Base-by-base conservation (phyloP, 179 eudicot genomes). In the Gypsophila paniculata region DNA sequence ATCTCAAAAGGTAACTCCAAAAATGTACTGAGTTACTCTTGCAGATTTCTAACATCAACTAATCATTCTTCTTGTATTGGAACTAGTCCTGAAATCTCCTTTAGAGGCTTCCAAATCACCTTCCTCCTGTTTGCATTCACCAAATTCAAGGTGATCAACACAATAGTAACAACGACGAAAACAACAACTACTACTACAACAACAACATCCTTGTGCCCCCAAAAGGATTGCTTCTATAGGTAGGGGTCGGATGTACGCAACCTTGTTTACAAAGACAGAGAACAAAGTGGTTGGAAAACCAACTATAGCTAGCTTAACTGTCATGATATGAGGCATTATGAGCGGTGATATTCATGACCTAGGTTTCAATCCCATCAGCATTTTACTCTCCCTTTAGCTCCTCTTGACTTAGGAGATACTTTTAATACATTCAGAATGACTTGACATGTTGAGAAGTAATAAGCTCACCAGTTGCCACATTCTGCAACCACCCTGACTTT, bases 401-500 rank as follows among this genome's bases (percentile, higher is more conserved):
- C 15, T 29, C 25, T 7, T 17, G 6, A 36, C 32, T 29, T 29
- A 29, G 34, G 34, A 29, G 34, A 4, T 29, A 29, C 34, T 29
- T 29, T 1, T 29, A 29, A 29, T 29, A 29, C 34, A 29, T 1
- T 29, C 34, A 29, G 1, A 4, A 29, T 29, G 34, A 29, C n/a
- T 29, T 29, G 34, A 29, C 34, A 29, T 29, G 34, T 11, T 51
- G 22, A 8, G 61, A 21, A 61, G 44, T 26, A n/a, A 14, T 68
- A n/a, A 44, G 53, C 61, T 82, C 85, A 93, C 98, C 97, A 93
- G 81, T 93, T 93, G 67, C 98, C 97, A 51, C 98, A 91, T 82
- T 91, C 98, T 55, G 98, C 97, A 21, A 91, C 77, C 21, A 93
- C 98, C 76, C 91, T 82, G 61, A 91, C 96, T 63, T 76, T 85